Evolutionary conservation across 495 filamentous ascomycete genomes (phyloP).

Genomic region (Penicillium canescens): DNA sequence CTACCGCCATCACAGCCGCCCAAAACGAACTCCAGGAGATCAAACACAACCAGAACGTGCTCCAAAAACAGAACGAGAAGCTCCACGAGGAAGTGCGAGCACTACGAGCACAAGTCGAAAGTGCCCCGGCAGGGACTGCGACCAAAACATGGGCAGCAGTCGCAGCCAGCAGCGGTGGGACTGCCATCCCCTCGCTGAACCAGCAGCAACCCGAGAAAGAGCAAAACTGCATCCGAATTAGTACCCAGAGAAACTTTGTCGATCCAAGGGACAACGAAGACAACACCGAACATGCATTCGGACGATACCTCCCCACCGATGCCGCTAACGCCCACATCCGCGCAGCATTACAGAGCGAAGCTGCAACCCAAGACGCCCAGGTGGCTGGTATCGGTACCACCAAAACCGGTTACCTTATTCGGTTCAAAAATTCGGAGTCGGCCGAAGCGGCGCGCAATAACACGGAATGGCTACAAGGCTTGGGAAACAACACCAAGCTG

Average conservation of each 20-base stretch:
- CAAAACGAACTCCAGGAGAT: constrained; percentile 7
- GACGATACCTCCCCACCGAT: constrained; percentile 22
- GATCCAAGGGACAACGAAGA: constrained; percentile 20
- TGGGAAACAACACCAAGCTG: constrained; percentile 23
- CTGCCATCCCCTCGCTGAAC: no score
- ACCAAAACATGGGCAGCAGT: neutral
- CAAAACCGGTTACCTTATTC: constrained; percentile 24
- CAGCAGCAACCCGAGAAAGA: constrained; percentile 7
- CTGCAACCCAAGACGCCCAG: constrained; percentile 16
- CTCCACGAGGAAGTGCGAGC: constrained; percentile 17
- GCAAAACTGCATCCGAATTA: constrained; percentile 11
- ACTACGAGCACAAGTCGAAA: constrained; percentile 9
- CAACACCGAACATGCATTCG: constrained; percentile 13
- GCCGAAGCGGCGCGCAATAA: constrained; percentile 12
- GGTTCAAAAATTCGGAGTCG: constrained; percentile 19
- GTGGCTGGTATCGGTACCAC: constrained; percentile 18
- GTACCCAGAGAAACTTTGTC: constrained; percentile 16
- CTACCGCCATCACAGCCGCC: constrained; percentile 9
- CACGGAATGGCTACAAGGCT: constrained; percentile 7
- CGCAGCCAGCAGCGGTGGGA: no score
- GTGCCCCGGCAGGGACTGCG: neutral
- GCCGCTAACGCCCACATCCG: constrained; percentile 15
- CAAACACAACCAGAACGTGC: constrained; percentile 12
- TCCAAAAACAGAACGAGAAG: constrained; percentile 17
- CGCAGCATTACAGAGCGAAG: constrained; percentile 10